Base-by-base conservation (phyloP, 805 yeast species). In the Candida arabinofermentans region DNA sequence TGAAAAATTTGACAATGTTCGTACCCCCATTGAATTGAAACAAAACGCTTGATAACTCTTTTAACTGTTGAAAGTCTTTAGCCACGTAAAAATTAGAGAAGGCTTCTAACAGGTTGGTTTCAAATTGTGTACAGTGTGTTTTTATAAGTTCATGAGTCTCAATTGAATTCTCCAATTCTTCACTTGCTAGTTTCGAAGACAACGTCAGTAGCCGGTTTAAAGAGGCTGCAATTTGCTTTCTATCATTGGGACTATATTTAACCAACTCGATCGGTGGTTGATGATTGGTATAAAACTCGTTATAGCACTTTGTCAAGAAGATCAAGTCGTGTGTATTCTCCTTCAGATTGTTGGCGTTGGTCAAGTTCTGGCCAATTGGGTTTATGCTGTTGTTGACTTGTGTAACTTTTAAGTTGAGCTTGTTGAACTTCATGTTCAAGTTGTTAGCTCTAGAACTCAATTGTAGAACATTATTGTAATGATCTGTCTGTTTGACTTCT, bases 11-110 rank as follows among this genome's bases (percentile, higher is more conserved):
- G 8, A 87, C 83, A 8, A 90, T 91, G 44, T 83, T 81, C 9
- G 77, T 72, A 10, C 96, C 96, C 16, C 88, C 91, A 57, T 91
- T 90, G 67, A 81, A 91, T 46, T 81, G 86, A 40, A 80, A 75
- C 37, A 90, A 69, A 14, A 89, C 76, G 38, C 77, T 78, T 0
- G 96, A 87, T 21, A 81, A 75, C 42, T 82, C 88, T 53, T 77
- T 80, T 83, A 93, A 81, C 40, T 76, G 77, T n/a, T 70, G 68
- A 51, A 79, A 75, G 51, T 87, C 83, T 46, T 79, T 81, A 21
- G 75, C 76, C 43, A 79, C 76, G 51, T 85, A 86, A n/a, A 88
- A 87, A 19, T 74, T 69, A 52, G 82, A 84, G 52, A 91, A 91
- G 42, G 77, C 75, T 31, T 75, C 77, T 39, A 91, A 66, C 41